These are phyloP conservation scores for Cucurbita pepo DNA, from an alignment of 306 rosid genomes.

Conservation along the genomic window DNA sequence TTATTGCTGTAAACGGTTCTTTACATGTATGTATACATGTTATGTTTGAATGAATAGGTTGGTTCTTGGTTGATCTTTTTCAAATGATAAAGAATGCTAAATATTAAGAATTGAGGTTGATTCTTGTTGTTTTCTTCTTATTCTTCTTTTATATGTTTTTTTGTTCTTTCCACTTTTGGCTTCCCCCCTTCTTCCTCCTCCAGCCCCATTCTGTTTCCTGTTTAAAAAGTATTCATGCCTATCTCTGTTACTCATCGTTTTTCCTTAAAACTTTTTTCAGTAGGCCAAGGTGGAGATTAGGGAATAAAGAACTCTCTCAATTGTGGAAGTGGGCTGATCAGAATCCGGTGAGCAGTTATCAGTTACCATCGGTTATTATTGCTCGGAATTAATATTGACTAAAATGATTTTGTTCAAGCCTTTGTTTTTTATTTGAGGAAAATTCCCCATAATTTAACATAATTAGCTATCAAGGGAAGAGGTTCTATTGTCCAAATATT, in stretches of 20 bases:
- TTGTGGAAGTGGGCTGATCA: slow-evolving; percentile 99
- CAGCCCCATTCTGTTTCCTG: background rate
- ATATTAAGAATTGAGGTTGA: background rate
- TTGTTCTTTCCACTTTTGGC: background rate
- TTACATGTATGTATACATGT: background rate
- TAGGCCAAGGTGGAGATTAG: slow-evolving; percentile 85
- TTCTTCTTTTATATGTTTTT: background rate
- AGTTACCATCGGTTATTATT: background rate
- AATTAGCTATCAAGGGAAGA: background rate
- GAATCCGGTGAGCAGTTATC: slow-evolving; percentile 52
- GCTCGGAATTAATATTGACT: background rate
- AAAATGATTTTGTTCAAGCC: slow-evolving; percentile 7
- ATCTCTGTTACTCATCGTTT: background rate
- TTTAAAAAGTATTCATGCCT: background rate
- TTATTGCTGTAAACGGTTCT: background rate
- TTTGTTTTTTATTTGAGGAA: background rate
- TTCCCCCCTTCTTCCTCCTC: no score
- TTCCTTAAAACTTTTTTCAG: slow-evolving; percentile 24
- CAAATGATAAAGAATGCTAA: background rate
- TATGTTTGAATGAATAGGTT: background rate
- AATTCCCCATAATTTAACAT: background rate
- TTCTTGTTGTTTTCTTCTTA: background rate
- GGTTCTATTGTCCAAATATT: background rate
- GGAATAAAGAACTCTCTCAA: slow-evolving; percentile 91
- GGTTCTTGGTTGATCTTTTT: background rate